Evolutionary conservation across 768 basidiomycete species (phyloP).

Genomic region (Russula olivacea): DNA sequence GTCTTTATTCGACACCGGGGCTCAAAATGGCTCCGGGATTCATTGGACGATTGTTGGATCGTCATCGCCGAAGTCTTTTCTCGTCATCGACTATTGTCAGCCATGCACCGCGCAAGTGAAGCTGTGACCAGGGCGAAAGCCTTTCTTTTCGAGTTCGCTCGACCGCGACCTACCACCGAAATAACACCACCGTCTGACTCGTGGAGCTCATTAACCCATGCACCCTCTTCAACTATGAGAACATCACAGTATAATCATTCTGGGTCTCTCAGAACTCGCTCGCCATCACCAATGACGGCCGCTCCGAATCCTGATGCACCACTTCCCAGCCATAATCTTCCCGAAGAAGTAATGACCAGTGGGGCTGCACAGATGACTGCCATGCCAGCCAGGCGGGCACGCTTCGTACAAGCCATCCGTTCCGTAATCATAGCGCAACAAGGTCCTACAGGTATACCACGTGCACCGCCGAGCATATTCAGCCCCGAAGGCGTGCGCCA

Average conservation of each 20-base stretch:
- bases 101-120: not conserved
- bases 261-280: constrained; percentile 8
- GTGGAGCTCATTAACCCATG: constrained; percentile 16
- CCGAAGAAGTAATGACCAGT: constrained; percentile 25
- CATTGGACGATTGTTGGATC: constrained; percentile 39
- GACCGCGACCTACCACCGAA: not conserved
- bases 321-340: not conserved
- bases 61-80: constrained; percentile 24
- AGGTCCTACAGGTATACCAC: constrained; percentile 27
- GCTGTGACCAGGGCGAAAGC: not conserved
- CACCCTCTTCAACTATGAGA: constrained; percentile 7
- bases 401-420: constrained; percentile 42
- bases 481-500: constrained; percentile 17
- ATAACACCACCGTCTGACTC: constrained; percentile 9
- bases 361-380: not conserved
- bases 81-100: constrained; percentile 10
- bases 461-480: constrained; percentile 30
- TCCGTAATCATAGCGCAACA: constrained; percentile 43
- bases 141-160: not conserved
- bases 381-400: constrained; percentile 30
- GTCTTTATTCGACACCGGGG: constrained; percentile 57
- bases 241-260: not conserved
- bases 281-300: constrained; percentile 4
- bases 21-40: constrained; percentile 63
- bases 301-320: not conserved